Evolutionary conservation across 805 yeast species (phyloP).

Genomic region (Saccharomycopsis sp.): DNA sequence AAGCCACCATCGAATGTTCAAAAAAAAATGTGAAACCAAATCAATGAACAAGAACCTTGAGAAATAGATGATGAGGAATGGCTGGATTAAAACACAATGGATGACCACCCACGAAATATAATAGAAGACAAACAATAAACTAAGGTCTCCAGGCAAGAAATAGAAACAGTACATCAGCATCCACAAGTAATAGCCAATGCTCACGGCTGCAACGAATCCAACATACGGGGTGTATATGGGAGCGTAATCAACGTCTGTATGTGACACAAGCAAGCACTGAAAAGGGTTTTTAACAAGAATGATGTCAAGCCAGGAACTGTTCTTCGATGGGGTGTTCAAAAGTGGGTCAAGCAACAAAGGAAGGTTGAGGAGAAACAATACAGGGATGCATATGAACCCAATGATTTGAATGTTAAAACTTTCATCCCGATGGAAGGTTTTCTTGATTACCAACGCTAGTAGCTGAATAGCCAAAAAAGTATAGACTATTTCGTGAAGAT

Average conservation of each 20-base stretch:
- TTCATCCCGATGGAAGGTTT: background rate
- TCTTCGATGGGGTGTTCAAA: background rate
- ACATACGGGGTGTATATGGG: conserved; percentile 2
- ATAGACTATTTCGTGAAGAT: background rate
- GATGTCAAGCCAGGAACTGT: background rate
- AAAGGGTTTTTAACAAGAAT: background rate
- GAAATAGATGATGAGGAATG: background rate
- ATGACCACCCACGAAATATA: background rate
- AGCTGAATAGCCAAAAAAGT: background rate
- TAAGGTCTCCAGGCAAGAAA: background rate
- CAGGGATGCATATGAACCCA: background rate
- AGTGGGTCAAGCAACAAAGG: background rate
- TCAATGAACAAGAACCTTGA: background rate
- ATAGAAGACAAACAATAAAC: background rate
- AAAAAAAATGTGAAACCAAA: background rate
- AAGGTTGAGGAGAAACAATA: background rate
- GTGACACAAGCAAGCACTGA: background rate
- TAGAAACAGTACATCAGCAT: background rate
- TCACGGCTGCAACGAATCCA: background rate
- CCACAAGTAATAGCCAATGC: conserved; percentile 2
- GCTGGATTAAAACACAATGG: background rate
- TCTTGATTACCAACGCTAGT: background rate
- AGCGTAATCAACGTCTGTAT: background rate
- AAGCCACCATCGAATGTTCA: background rate
- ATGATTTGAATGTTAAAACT: background rate